phyloP scores from a whole-genome alignment of 306 rosid genomes.

The Rubus idaeus region DNA sequence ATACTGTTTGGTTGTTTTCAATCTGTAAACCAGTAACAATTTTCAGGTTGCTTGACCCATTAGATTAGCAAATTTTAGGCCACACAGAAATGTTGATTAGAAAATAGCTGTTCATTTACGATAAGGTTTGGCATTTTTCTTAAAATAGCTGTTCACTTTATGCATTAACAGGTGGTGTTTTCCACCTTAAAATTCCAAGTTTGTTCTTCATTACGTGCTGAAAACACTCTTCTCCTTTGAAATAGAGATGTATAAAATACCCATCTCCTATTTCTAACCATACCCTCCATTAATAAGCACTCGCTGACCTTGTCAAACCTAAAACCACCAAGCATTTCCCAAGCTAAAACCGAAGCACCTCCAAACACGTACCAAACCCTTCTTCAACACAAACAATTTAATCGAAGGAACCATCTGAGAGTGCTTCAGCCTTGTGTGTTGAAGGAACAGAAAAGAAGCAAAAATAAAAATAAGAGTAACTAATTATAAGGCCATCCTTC shows the following conservation, averaged over 20 bases:
- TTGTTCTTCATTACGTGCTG: conserved; percentile 1
- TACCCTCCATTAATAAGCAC: conserved; percentile 8
- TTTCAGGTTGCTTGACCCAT: background rate
- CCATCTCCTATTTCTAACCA: conserved; percentile 18
- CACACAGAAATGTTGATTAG: background rate
- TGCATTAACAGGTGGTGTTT: background rate
- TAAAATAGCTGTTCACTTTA: background rate
- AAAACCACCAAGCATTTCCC: conserved; percentile 6
- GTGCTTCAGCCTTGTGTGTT: conserved; percentile 1
- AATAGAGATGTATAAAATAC: background rate
- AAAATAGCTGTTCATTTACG: background rate
- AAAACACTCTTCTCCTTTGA: conserved; percentile 24
- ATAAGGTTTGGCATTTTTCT: background rate
- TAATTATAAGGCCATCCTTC: conserved; percentile 17
- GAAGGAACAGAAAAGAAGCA: background rate
- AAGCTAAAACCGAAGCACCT: background rate
- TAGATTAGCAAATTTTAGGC: background rate
- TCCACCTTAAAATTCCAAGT: background rate
- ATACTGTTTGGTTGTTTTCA: background rate
- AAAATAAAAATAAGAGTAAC: background rate
- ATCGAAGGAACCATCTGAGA: background rate
- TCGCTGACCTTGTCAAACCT: conserved; percentile 37
- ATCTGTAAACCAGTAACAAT: background rate
- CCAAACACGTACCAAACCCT: background rate
- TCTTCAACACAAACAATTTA: background rate